Evolutionary conservation across 2,329 filamentous ascomycete genomes (phyloP), one percentile per base, ranked within the genome.

Genomic region (Aspergillus persii): DNA sequence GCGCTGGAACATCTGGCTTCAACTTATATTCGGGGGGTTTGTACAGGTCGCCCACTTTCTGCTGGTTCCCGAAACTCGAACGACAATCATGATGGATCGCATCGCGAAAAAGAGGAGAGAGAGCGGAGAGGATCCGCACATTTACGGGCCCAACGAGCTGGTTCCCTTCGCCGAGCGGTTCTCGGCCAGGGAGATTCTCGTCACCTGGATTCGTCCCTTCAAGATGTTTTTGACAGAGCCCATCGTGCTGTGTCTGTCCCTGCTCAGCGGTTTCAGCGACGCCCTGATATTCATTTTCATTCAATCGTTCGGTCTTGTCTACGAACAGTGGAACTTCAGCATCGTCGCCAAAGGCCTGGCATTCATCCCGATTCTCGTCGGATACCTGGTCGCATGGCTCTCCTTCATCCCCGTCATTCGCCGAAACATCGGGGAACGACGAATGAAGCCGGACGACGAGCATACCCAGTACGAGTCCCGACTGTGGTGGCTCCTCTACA

Each of bases 1-100:
- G 90, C 83, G 84, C 64, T 92, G 89, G 89, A 86, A 83, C 56
- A 92, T 94, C 71, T 95, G 91, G 91, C 89, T 94, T 60, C 90
- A 93, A 74, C 83, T 94, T 63, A 92, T 93, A 65, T 86, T 94
- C 55, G 90, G 91, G 18, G 88, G 77, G 8, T 81, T 85, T 36
- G 85, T 91, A 3, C 90, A 93, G 69, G 18, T 84, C 4, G 68
- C 90, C 4, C 89, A 92, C 70, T 78, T 89, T 53, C 69, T 89
- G 59, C 80, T 86, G 7, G 91, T 95, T 1, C 90, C 90, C 1
- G 91, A 95, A 74, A 95, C 91, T 0, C 83, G 91, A 54, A 84
- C 86, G 0, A 91, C 88, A 4, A 84, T 92, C 61, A 82, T 95
- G 79, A 87, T 96, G 82, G 88, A 95, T 77, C 81, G 80, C 2